Base-by-base conservation (phyloP, 805 yeast genomes). In the Saturnispora hagleri region DNA sequence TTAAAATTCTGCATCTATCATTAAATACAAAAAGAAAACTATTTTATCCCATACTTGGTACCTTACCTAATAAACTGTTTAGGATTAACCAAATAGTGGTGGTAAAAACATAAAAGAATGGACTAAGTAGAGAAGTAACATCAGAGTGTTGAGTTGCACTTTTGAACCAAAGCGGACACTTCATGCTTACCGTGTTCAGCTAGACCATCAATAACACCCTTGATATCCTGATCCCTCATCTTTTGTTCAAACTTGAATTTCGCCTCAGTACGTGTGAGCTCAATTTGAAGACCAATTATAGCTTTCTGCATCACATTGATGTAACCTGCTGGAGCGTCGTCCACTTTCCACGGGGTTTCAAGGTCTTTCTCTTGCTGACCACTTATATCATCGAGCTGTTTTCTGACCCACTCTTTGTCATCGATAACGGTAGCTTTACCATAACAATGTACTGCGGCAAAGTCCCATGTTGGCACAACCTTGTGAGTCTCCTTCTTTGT, bases 391-490 rank as follows among this genome's bases (percentile, higher is more conserved):
- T 69, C 67, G 43, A 81, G 60, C 57, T 77, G 81, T 0, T 62
- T 53, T 41, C 73, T 57, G 9, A 81, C 70, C 68, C 75, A 78
- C 17, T 69, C 74, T 48, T 74, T 75, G 48, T 75, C 79, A 20
- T 71, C 62, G 15, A 77, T 60, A 26, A 74, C 54, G 26, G 54
- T 67, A 9, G 82, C 73, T 28, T 62, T 72, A 3, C 87, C 87
- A 52, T 75, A 68, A 43, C 75, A 68, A 59, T 82, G 86, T 33
- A 76, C 80, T 4, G 77, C 65, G 2, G 77, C 79, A 64, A 75
- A 81, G 61, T 79, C 82, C 86, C 86, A 82, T 1, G 87, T 82
- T 17, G 87, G 86, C n/a, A 81, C 87, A 42, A 71, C 73, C 60
- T 80, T 81, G 55, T 79, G 82, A 33, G 82, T 77, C 46, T 70